These are phyloP conservation scores for Rhypophila decipiens DNA, from an alignment of 495 filamentous ascomycete species.

Conservation along the genomic window DNA sequence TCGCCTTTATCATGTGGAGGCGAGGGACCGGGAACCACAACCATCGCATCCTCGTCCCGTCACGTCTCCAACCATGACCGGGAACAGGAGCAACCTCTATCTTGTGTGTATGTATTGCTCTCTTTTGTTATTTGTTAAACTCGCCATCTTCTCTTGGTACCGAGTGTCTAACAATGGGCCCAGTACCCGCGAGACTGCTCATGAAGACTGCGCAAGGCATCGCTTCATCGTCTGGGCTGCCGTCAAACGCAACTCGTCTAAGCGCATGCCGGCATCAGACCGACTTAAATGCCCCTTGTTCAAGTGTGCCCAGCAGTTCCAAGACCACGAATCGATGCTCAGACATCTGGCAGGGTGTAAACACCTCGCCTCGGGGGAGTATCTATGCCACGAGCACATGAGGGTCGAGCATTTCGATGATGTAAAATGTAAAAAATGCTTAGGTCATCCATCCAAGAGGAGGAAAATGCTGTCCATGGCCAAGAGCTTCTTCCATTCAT, in stretches of 20 bases:
- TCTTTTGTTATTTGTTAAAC: background rate
- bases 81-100: conserved; percentile 12
- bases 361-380: conserved; percentile 38
- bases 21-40: background rate
- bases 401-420: conserved; percentile 43
- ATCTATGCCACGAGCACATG: conserved; percentile 42
- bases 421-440: conserved; percentile 37
- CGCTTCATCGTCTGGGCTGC: conserved; percentile 47
- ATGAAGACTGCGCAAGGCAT: conserved; percentile 39
- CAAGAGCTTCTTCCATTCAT: conserved; percentile 41
- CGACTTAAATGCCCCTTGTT: conserved; percentile 38
- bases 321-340: conserved; percentile 41
- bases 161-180: conserved; percentile 22
- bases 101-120: conserved; percentile 26
- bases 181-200: conserved; percentile 35
- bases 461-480: conserved; percentile 41
- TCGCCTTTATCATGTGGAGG: conserved; percentile 10
- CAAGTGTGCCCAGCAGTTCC: conserved; percentile 32
- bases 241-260: conserved; percentile 41
- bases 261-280: conserved; percentile 33
- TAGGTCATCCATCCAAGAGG: conserved; percentile 41
- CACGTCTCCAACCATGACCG: conserved; percentile 2
- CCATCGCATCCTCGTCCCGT: conserved; percentile 6
- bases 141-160: too few relatives aligned
- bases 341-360: conserved; percentile 35